Percentiles rank a stretch among this genome's conserved stretches.
These are phyloP conservation scores for Cymbopogon citratus DNA, from an alignment of 176 grass and related monocot species.

Conservation along the genomic window DNA sequence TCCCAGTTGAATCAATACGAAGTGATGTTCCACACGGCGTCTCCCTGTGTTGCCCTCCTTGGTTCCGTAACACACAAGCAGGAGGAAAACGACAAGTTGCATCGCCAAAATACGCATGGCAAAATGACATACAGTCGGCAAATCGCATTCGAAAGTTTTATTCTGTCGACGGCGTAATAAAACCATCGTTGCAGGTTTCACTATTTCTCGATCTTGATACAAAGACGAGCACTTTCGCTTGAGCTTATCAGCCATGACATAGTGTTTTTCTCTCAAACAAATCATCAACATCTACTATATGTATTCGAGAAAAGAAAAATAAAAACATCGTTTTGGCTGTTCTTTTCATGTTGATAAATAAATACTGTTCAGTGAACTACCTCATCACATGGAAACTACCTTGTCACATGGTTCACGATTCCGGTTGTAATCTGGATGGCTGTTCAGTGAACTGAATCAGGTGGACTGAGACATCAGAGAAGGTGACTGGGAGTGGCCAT, in stretches of 20 bases:
- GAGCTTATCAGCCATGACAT: no score
- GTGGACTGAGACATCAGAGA: background rate
- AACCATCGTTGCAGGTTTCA: no score
- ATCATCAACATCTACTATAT: no score
- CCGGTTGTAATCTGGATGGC: background rate
- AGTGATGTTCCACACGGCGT: conserved; percentile 19
- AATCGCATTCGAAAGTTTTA: background rate
- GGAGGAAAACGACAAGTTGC: background rate
- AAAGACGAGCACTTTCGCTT: no score
- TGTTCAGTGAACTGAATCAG: background rate
- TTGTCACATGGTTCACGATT: no score
- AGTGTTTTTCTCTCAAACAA: no score
- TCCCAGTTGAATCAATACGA: conserved; percentile 7
- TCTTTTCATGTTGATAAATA: background rate
- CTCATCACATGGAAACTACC: no score
- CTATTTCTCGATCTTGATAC: no score
- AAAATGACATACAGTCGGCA: background rate
- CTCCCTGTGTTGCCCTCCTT: background rate
- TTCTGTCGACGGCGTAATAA: background rate
- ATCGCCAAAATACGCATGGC: background rate
- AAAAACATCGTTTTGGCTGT: background rate
- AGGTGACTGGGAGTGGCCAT: background rate
- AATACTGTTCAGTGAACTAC: no score
- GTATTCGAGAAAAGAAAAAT: no score
- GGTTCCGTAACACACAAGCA: background rate